Evolutionary conservation across 164 flowering plant genomes (phyloP).

Genomic region (Santalum album): DNA sequence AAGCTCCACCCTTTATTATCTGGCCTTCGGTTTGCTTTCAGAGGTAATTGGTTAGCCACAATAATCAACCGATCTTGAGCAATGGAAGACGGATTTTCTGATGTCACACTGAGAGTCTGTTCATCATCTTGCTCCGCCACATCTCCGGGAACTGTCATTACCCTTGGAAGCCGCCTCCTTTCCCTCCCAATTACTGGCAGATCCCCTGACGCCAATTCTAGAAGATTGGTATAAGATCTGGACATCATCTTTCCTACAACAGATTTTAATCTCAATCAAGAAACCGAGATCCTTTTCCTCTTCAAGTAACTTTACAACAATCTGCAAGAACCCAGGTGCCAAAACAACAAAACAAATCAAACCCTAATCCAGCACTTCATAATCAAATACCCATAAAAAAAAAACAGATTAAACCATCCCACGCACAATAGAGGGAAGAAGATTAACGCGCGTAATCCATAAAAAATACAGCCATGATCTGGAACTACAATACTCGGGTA

Average conservation of each 20-base stretch:
- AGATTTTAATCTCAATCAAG: not conserved
- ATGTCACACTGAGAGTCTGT: slow-evolving; percentile 18
- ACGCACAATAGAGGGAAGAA: not conserved
- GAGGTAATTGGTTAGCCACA: slow-evolving; percentile 39
- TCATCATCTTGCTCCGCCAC: slow-evolving; percentile 34
- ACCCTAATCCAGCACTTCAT: not conserved
- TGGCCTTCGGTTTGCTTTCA: slow-evolving; percentile 22
- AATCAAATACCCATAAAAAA: not conserved
- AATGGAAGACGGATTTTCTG: slow-evolving; percentile 25
- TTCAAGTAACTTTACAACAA: slow-evolving; percentile 4
- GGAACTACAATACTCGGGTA: not conserved
- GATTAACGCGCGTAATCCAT: not conserved
- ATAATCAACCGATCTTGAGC: slow-evolving; percentile 29
- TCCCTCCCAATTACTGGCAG: slow-evolving; percentile 27
- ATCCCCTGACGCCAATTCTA: slow-evolving; percentile 37
- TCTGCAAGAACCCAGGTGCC: not conserved
- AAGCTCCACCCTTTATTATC: slow-evolving; percentile 33
- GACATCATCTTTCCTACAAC: slow-evolving; percentile 28
- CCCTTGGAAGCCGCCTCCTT: slow-evolving; percentile 22
- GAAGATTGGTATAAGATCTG: slow-evolving; percentile 33
- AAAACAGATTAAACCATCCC: not conserved
- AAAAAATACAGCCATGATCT: not conserved
- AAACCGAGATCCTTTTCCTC: not conserved
- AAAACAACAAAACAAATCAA: not conserved
- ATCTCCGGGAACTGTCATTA: slow-evolving; percentile 30